Conservation (phyloP, 495 filamentous ascomycete species). For the Chaetomium fimeti region DNA sequence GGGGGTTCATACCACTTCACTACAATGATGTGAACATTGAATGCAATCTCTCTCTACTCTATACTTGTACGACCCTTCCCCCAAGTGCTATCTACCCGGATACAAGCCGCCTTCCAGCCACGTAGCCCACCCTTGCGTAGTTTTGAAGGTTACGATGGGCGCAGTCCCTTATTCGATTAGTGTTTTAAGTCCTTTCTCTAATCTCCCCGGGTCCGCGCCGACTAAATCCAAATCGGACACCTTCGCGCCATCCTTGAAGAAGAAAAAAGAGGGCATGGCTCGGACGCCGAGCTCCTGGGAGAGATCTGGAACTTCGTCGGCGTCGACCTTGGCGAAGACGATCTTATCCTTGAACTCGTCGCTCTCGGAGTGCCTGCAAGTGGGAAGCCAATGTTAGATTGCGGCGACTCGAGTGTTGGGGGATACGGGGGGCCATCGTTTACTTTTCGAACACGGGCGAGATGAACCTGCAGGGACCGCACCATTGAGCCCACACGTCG, state of each 20-base stretch:
- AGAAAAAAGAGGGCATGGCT: conserved; percentile 91
- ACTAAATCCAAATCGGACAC: conserved; percentile 68
- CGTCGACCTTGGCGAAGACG: conserved; percentile 89
- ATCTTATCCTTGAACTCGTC: conserved; percentile 48
- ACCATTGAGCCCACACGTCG: conserved; percentile 90
- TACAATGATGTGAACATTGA: too few species aligned
- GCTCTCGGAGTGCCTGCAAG: conserved; percentile 54
- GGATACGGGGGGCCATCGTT: not conserved
- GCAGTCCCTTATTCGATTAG: not conserved
- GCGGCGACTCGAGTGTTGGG: not conserved
- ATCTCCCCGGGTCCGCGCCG: conserved; percentile 67
- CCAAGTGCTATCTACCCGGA: too few species aligned
- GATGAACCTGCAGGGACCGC: conserved; percentile 92
- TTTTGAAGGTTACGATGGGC: too few species aligned
- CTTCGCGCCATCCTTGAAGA: conserved; percentile 73
- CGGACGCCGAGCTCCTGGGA: conserved; percentile 78
- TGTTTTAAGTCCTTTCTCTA: too few species aligned
- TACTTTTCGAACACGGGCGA: conserved; percentile 67
- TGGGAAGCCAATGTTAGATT: not conserved
- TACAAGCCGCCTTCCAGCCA: too few species aligned
- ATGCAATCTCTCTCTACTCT: too few species aligned
- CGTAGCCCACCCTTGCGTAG: too few species aligned
- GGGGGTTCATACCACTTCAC: too few species aligned
- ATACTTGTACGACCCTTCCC: too few species aligned
- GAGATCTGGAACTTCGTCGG: conserved; percentile 75